Evolutionary conservation across 345 rosid species (phyloP).

Genomic region (Toxicodendron radicans): DNA sequence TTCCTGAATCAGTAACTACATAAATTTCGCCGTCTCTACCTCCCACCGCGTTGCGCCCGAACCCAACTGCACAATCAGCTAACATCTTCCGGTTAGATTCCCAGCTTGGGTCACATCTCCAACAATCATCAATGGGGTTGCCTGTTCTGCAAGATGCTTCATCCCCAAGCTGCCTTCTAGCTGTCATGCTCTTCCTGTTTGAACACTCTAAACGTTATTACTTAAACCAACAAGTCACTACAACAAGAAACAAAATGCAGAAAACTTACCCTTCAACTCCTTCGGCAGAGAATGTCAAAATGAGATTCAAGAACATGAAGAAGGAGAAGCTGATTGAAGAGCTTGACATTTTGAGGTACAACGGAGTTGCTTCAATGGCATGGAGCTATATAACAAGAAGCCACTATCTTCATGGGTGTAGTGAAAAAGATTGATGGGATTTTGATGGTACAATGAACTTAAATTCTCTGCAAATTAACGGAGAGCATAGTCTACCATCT

Average conservation of each 20-base stretch:
- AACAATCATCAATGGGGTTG: constrained; percentile 68
- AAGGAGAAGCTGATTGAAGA: constrained; percentile 20
- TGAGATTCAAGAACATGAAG: constrained; percentile 12
- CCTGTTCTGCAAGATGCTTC: constrained; percentile 37
- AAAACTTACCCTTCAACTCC: constrained; percentile 29
- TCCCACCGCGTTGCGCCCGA: constrained; percentile 61
- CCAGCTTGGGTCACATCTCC: constrained; percentile 68
- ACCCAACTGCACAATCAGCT: constrained; percentile 66
- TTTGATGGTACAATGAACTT: no score
- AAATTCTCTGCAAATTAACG: background rate
- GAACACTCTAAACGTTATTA: background rate
- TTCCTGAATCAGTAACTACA: constrained; percentile 34
- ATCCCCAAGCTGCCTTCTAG: constrained; percentile 30
- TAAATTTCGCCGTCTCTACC: constrained; percentile 60
- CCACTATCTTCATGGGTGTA: no score
- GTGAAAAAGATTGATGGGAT: no score
- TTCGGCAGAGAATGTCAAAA: constrained; percentile 23
- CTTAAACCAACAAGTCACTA: background rate
- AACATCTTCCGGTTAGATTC: constrained; percentile 49
- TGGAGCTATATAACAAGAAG: no score
- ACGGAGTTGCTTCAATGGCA: background rate
- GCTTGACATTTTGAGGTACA: constrained; percentile 22
- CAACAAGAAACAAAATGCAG: background rate
- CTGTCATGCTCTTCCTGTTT: constrained; percentile 27
- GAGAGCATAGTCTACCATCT: background rate